Evolutionary conservation across 495 filamentous ascomycete species (phyloP).

Genomic region (Letharia columbiana): DNA sequence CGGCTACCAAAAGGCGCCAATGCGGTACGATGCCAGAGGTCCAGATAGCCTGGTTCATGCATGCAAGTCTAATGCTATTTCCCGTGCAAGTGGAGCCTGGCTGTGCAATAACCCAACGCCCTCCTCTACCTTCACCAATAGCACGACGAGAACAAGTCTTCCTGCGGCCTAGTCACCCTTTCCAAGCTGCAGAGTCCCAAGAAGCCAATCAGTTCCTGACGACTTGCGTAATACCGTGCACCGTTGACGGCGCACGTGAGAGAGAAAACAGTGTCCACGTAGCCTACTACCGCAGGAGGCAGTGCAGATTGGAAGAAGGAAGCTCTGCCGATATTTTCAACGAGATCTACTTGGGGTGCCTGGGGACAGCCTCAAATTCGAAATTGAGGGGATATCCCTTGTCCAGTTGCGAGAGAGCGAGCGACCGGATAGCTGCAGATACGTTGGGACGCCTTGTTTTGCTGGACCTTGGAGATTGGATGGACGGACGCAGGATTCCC

Average conservation of each 20-base stretch:
- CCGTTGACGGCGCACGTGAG: not conserved
- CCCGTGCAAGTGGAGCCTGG: conserved; percentile 2
- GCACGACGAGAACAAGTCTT: not conserved
- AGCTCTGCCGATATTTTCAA: conserved; percentile 1
- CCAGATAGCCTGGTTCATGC: not conserved
- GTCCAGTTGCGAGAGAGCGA: not conserved
- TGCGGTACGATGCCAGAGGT: conserved; percentile 4
- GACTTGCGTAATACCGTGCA: not conserved
- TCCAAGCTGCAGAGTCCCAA: not conserved
- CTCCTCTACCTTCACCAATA: not conserved
- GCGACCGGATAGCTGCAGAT: not conserved
- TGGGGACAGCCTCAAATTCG: not conserved
- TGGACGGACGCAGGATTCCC: not conserved
- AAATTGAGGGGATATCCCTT: not conserved
- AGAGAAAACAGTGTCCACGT: conserved; percentile 6
- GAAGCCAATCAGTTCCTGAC: not conserved
- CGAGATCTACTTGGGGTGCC: conserved; percentile 5
- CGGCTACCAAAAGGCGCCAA: conserved; percentile 3
- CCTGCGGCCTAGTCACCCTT: not conserved
- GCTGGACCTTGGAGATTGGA: not conserved
- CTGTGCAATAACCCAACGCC: not conserved
- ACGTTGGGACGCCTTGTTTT: not conserved
- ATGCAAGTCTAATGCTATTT: conserved; percentile 7
- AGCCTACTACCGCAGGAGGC: not conserved
- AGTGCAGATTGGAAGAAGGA: not conserved